phyloP scores from a whole-genome alignment of 164 flowering plant genomes.

The Aristolochia fimbriata region DNA sequence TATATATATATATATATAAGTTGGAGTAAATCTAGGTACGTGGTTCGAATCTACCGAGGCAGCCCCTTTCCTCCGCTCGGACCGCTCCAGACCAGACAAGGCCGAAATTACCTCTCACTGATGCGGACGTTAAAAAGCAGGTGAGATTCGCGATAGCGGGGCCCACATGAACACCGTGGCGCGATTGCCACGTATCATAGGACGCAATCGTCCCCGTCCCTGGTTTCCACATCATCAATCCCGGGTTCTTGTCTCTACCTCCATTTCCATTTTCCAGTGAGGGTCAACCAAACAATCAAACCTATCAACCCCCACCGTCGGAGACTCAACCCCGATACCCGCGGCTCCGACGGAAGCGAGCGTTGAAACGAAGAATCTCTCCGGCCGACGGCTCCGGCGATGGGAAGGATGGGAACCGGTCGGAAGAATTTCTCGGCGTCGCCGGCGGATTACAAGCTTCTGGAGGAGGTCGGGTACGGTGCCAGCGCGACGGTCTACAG shows the following conservation, averaged over 20 bases:
- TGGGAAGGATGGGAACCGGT: constrained; percentile 43
- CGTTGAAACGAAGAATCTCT: not conserved
- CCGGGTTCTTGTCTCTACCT: not conserved
- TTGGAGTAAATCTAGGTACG: too few species aligned
- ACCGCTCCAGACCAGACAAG: too few species aligned
- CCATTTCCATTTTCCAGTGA: constrained; percentile 22
- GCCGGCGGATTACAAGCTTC: constrained; percentile 65
- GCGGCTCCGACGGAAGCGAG: not conserved
- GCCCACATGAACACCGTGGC: too few species aligned
- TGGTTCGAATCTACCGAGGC: too few species aligned
- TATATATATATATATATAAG: too few species aligned
- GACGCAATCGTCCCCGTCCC: not conserved
- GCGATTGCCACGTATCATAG: too few species aligned
- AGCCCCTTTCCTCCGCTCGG: too few species aligned
- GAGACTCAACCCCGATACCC: not conserved
- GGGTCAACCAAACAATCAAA: constrained; percentile 20
- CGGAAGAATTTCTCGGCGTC: constrained; percentile 43
- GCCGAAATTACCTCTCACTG: too few species aligned
- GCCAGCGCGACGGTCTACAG: constrained; percentile 88
- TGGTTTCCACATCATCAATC: not conserved
- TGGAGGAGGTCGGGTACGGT: constrained; percentile 86
- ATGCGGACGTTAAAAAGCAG: too few species aligned
- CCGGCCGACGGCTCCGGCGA: constrained; percentile 7
- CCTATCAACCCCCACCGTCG: not conserved
- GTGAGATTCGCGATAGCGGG: too few species aligned